Conservation (phyloP, 768 basidiomycete species). For the Pluteus cervinus region DNA sequence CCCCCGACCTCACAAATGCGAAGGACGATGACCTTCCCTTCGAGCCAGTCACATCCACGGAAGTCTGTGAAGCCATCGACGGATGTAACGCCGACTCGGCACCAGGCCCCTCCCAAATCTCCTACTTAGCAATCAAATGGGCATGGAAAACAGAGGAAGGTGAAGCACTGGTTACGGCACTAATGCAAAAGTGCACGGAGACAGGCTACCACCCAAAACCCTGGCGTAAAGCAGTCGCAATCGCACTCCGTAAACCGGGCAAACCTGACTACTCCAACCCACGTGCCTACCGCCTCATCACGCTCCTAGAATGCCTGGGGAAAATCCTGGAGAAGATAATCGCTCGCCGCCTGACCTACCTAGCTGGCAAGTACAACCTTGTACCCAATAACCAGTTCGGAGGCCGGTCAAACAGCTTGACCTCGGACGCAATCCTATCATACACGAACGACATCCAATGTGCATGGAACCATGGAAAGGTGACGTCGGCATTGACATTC, state of each 20-base stretch:
- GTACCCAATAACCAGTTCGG: conserved; percentile 19
- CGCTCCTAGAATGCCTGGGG: conserved; percentile 23
- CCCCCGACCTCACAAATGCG: conserved; percentile 1
- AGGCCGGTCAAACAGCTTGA: conserved; percentile 14
- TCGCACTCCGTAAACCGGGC: conserved; percentile 3
- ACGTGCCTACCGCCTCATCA: conserved; percentile 6
- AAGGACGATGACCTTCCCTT: conserved; percentile 10
- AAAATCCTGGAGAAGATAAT: conserved; percentile 25
- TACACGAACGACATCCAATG: conserved; percentile 19
- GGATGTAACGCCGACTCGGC: conserved; percentile 14
- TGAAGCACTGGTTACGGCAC: conserved; percentile 2
- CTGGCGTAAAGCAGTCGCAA: conserved; percentile 21
- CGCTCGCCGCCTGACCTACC: conserved; percentile 15
- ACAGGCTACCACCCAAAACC: conserved; percentile 17
- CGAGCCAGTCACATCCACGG: conserved; percentile 10
- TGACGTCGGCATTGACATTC: conserved; percentile 18
- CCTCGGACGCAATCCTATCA: conserved; percentile 14
- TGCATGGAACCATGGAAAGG: conserved; percentile 16
- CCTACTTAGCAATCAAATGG: conserved; percentile 18
- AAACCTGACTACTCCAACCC: conserved; percentile 3
- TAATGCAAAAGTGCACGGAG: conserved; percentile 14
- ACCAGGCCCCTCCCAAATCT: conserved; percentile 17
- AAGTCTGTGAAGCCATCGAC: conserved; percentile 15
- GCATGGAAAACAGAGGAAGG: conserved; percentile 11
- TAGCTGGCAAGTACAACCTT: conserved; percentile 16